phyloP scores from a whole-genome alignment of 306 rosid species.

The Vachellia pachyceras region DNA sequence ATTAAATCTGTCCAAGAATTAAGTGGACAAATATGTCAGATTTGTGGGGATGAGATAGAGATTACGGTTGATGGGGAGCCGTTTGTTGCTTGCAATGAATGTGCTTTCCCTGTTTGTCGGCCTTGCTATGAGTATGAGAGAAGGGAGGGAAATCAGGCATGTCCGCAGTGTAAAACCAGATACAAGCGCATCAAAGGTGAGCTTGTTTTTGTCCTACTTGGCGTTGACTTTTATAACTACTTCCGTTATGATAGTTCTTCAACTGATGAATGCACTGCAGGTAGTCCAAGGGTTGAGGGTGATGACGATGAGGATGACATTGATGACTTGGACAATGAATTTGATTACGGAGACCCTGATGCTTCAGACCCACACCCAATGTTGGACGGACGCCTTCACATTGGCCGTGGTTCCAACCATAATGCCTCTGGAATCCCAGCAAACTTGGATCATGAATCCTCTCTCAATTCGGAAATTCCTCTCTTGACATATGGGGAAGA shows the following conservation, averaged over 20 bases:
- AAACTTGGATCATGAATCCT: constrained; percentile 58
- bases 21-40: constrained; percentile 88
- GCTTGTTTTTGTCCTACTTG: constrained; percentile 22
- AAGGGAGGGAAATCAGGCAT: constrained; percentile 85
- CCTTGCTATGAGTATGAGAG: constrained; percentile 90
- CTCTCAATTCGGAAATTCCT: constrained; percentile 81
- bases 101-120: constrained; percentile 93
- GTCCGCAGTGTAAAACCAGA: constrained; percentile 94
- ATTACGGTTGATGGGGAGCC: constrained; percentile 84
- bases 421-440: constrained; percentile 54
- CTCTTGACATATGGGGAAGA: constrained; percentile 95
- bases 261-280: constrained; percentile 53
- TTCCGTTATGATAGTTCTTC: constrained; percentile 12
- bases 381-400: constrained; percentile 59
- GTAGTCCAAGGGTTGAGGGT: constrained; percentile 91
- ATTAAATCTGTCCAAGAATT: constrained; percentile 77
- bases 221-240: constrained; percentile 14
- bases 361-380: constrained; percentile 43
- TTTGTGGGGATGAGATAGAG: constrained; percentile 84
- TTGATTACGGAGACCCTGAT: constrained; percentile 66
- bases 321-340: constrained; percentile 93
- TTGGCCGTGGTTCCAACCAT: constrained; percentile 54
- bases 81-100: constrained; percentile 93
- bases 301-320: constrained; percentile 94
- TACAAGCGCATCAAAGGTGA: constrained; percentile 89